phyloP scores from a whole-genome alignment of 2,329 filamentous ascomycete species.

The Ascochyta fabae region DNA sequence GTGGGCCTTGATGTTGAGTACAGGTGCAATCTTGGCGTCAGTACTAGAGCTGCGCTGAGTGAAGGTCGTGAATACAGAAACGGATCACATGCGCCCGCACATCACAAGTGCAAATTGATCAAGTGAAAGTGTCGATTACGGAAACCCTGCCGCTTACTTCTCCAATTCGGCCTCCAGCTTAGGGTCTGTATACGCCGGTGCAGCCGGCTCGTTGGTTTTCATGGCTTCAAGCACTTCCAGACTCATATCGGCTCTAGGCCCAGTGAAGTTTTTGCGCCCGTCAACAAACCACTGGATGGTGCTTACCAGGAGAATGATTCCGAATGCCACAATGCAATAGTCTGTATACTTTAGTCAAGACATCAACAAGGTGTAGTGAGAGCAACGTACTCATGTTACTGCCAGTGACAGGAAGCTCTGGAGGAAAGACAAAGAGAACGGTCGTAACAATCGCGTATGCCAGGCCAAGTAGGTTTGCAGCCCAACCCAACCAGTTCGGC shows the following conservation, averaged over 20 bases:
- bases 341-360: constrained; percentile 37
- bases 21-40: not conserved
- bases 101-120: too few relatives aligned
- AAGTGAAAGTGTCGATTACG: not conserved
- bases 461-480: constrained; percentile 66
- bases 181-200: constrained; percentile 65
- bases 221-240: constrained; percentile 52
- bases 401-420: constrained; percentile 66
- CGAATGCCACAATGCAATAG: constrained; percentile 64
- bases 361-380: not conserved
- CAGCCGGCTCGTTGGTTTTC: constrained; percentile 28
- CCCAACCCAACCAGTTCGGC: constrained; percentile 63
- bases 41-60: not conserved
- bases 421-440: constrained; percentile 77
- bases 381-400: constrained; percentile 69
- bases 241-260: constrained; percentile 51
- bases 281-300: constrained; percentile 66
- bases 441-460: constrained; percentile 73
- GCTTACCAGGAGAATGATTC: constrained; percentile 64
- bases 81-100: not conserved
- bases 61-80: not conserved
- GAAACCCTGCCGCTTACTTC: not conserved
- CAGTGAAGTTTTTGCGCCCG: constrained; percentile 66
- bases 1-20: not conserved
- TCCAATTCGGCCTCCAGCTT: not conserved